Percentiles rank a stretch among this genome's conserved stretches.
Conservation (phyloP, 495 filamentous ascomycete species). For the Daldinia grandis region DNA sequence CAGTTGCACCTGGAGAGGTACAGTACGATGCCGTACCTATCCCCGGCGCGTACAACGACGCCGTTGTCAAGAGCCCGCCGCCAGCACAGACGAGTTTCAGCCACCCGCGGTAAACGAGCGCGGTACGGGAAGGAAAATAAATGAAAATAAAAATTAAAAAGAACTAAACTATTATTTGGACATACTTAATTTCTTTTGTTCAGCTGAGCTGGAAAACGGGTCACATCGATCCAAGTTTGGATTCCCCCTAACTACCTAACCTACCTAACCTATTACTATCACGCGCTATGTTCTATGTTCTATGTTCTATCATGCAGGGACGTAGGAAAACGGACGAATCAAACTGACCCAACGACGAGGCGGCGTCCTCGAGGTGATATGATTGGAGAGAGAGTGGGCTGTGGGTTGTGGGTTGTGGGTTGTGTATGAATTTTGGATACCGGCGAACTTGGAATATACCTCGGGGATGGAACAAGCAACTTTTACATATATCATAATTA, state of each 20-base stretch:
- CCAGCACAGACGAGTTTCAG: slow-evolving; percentile 52
- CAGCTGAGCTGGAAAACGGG: slow-evolving; percentile 44
- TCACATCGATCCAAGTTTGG: slow-evolving; percentile 7
- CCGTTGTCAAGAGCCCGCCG: slow-evolving; percentile 55
- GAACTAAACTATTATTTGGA: slow-evolving; percentile 20
- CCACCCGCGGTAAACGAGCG: slow-evolving; percentile 22
- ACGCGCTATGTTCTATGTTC: slow-evolving; percentile 4
- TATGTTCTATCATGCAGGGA: slow-evolving; percentile 6
- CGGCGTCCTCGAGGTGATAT: slow-evolving; percentile 39
- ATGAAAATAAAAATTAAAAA: slow-evolving; percentile 3
- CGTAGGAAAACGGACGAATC: slow-evolving; percentile 14
- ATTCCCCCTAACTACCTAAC: not conserved
- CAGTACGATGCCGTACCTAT: slow-evolving; percentile 74
- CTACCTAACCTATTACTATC: not conserved
- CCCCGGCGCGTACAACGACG: slow-evolving; percentile 67
- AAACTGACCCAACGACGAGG: slow-evolving; percentile 18
- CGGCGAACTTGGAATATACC: slow-evolving; percentile 41
- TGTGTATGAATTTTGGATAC: slow-evolving; percentile 19
- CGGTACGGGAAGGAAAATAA: not conserved
- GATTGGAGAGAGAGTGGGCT: slow-evolving; percentile 15
- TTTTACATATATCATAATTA: slow-evolving; percentile 26
- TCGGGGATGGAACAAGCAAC: slow-evolving; percentile 30
- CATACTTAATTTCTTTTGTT: slow-evolving; percentile 45
- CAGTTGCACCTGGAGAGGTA: slow-evolving; percentile 68
- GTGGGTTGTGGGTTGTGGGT: not conserved